These are phyloP conservation scores for Leccinum subrobustum DNA, from an alignment of 1,284 basidiomycete genomes.

Conservation along the genomic window DNA sequence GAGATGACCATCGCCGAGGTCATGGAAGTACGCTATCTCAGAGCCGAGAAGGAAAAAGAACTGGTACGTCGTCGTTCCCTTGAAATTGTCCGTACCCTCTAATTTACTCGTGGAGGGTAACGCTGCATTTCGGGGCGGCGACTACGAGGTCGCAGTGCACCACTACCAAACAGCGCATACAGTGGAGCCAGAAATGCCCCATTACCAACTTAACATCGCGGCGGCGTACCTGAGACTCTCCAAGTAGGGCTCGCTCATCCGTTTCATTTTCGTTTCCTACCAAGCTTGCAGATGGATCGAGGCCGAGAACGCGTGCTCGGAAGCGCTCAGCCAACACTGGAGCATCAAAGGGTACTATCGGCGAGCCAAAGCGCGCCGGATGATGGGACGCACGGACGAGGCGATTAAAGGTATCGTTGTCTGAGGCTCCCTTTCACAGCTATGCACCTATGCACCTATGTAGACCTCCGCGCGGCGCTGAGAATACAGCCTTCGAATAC, in stretches of 20 bases:
- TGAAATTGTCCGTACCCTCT: background rate
- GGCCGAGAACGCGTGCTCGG: conserved; percentile 64
- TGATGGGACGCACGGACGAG: conserved; percentile 55
- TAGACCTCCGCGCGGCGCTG: conserved; percentile 59
- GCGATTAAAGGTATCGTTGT: conserved; percentile 51
- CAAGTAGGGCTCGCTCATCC: conserved; percentile 41
- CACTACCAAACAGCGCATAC: conserved; percentile 56
- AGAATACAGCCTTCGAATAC: conserved; percentile 57
- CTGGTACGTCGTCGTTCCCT: conserved; percentile 38
- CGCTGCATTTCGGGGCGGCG: conserved; percentile 56
- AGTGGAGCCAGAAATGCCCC: conserved; percentile 67
- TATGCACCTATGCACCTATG: background rate
- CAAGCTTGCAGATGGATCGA: conserved; percentile 54
- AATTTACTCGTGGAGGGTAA: conserved; percentile 49
- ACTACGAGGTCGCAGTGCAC: conserved; percentile 52
- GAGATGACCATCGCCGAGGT: conserved; percentile 67
- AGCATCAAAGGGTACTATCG: conserved; percentile 67
- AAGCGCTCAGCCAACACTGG: conserved; percentile 57
- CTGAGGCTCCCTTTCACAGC: background rate
- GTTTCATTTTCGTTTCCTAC: background rate
- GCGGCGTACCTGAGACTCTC: conserved; percentile 64
- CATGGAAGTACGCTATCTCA: conserved; percentile 67
- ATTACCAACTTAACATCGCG: conserved; percentile 70
- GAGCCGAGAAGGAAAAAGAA: conserved; percentile 68
- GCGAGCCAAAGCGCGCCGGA: conserved; percentile 60